Evolutionary conservation across 139 green algal species (phyloP), one percentile per base, ranked within the genome.

Genomic region (Medakamo hakoo): DNA sequence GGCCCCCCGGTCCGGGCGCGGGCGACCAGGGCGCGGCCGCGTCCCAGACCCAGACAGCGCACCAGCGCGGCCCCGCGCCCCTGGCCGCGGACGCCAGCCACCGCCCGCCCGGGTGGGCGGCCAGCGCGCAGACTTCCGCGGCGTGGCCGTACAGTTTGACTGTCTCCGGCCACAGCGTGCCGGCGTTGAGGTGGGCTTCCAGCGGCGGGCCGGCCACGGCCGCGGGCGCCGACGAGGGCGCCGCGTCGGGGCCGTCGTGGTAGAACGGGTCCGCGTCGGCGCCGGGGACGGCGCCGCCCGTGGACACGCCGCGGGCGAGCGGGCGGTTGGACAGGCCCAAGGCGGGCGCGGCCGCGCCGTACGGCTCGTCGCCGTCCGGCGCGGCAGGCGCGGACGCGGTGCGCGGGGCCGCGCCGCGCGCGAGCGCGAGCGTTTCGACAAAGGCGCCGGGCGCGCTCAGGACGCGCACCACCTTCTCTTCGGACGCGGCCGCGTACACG

Each of bases 81-180:
- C 72, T 77, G 71, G 86, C 92, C 0, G 87, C 82, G 2, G 80
- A 88, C n/a, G 81, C 88, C 16, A 94, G 58, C 27, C 75, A 69
- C 20, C 58, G 30, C 2, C 86, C 86, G 2, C 31, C 63, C 4
- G 82, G 78, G 55, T 78, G 74, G 22, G 80, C 79, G 1, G 84
- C 80, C 49, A 87, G 18, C 66, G 73, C 82, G 69, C 79, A 87
- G 22, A 96, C 57, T 27, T 96, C 83, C 75, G 94, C 92, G 28
- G 88, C 92, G 67, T 98, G 92, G 18, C 92, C 92, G 66, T 97
- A 97, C 64, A 98, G 82, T 84, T 98, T 98, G 60, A 79, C 73
- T 19, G 80, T 71, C 62, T 96, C 88, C 0, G 88, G 88, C 88
- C 88, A 96, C 65, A 96, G 80, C 26, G 84, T 94, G 70, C 84